phyloP scores from a whole-genome alignment of 495 filamentous ascomycete species.

The Evernia prunastri region DNA sequence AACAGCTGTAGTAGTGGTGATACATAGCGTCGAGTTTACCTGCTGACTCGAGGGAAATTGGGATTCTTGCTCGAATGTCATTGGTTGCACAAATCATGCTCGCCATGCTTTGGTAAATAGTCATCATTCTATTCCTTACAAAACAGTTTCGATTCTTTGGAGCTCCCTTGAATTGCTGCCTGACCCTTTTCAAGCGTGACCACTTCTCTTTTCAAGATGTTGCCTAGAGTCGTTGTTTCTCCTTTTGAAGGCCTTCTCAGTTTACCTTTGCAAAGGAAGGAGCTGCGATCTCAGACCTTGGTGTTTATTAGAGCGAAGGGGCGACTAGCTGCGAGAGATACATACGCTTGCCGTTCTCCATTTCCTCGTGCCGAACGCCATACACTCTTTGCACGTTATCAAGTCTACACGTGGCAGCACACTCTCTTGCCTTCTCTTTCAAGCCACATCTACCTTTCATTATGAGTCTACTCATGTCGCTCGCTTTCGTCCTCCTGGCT shows the following conservation, averaged over 20 bases:
- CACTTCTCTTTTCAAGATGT: neutral
- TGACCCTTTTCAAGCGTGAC: neutral
- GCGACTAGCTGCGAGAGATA: neutral
- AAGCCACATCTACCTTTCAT: neutral
- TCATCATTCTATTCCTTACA: too few relatives aligned
- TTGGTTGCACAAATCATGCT: neutral
- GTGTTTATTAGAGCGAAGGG: neutral
- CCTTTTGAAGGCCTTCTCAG: neutral
- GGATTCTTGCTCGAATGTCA: too few relatives aligned
- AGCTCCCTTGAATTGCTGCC: neutral
- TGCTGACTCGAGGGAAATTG: too few relatives aligned
- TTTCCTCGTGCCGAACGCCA: neutral
- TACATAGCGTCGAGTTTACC: neutral
- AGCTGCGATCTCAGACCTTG: neutral
- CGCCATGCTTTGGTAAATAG: neutral
- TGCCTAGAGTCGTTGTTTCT: neutral
- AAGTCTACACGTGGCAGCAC: neutral
- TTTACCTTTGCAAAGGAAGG: neutral
- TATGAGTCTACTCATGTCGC: neutral
- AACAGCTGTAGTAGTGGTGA: neutral
- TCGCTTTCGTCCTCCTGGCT: conserved; percentile 4
- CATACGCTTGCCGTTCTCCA: neutral
- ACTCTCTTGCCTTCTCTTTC: neutral
- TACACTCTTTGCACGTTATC: neutral
- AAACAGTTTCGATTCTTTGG: neutral